These are phyloP conservation scores for Echinosophora koreensis DNA, from an alignment of 306 rosid species.

Conservation along the genomic window DNA sequence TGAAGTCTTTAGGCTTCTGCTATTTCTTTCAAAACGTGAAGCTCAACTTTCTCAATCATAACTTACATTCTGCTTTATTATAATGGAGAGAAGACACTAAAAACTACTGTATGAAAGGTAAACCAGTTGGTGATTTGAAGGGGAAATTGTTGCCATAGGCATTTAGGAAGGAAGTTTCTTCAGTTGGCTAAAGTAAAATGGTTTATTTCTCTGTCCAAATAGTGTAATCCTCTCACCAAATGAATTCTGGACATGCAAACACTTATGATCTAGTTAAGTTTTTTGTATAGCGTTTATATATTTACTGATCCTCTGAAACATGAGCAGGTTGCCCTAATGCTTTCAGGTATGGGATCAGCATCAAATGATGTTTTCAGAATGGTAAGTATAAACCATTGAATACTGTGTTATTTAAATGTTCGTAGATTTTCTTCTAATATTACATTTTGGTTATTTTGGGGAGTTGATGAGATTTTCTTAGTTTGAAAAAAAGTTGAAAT, in stretches of 20 bases:
- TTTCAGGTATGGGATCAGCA: slow-evolving; percentile 89
- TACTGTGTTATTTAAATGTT: slow-evolving; percentile 1
- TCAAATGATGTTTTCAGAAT: slow-evolving; percentile 80
- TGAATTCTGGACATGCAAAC: slow-evolving; percentile 18
- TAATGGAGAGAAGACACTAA: not conserved
- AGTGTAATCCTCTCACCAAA: slow-evolving; percentile 1
- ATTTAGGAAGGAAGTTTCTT: slow-evolving; percentile 7
- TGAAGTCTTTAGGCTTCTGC: not conserved
- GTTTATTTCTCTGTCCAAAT: not conserved
- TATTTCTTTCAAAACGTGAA: not conserved
- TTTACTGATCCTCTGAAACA: slow-evolving; percentile 36
- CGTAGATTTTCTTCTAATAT: slow-evolving; percentile 12
- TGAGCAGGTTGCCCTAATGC: slow-evolving; percentile 91
- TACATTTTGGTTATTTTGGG: slow-evolving; percentile 9
- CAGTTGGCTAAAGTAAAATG: not conserved
- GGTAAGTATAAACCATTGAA: slow-evolving; percentile 53
- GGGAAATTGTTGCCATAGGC: not conserved
- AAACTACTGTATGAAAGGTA: not conserved
- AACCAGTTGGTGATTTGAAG: not conserved
- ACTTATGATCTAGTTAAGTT: not conserved
- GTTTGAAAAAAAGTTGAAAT: slow-evolving; percentile 17
- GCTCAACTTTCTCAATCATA: not conserved
- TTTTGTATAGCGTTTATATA: slow-evolving; percentile 27
- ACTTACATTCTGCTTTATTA: not conserved
- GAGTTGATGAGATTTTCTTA: slow-evolving; percentile 1